These are phyloP conservation scores for Sarcodon aspratus DNA, from an alignment of 768 basidiomycete species.

Conservation along the genomic window DNA sequence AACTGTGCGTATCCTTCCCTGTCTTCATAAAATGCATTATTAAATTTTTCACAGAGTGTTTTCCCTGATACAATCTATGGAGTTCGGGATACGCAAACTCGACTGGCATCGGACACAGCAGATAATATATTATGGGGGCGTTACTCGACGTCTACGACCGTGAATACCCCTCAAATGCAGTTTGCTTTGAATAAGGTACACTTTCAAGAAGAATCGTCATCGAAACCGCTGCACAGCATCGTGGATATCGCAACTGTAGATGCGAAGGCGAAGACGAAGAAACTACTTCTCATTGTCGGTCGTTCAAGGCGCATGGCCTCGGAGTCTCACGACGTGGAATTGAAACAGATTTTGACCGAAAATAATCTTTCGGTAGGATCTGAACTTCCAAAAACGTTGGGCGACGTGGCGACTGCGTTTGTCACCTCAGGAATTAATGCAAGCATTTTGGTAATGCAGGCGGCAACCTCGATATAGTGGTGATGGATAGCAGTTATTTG, in stretches of 20 bases:
- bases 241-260: slow-evolving; percentile 27
- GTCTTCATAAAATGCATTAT: not conserved
- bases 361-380: slow-evolving; percentile 31
- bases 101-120: slow-evolving; percentile 69
- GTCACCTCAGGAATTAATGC: slow-evolving; percentile 39
- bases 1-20: slow-evolving; percentile 17
- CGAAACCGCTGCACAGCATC: slow-evolving; percentile 45
- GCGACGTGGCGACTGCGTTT: slow-evolving; percentile 64
- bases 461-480: slow-evolving; percentile 10
- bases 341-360: slow-evolving; percentile 34
- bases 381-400: slow-evolving; percentile 60
- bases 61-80: slow-evolving; percentile 69
- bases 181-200: slow-evolving; percentile 49
- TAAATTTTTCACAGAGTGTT: slow-evolving; percentile 24
- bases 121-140: slow-evolving; percentile 72
- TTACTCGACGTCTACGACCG: slow-evolving; percentile 27
- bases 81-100: slow-evolving; percentile 46
- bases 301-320: slow-evolving; percentile 63
- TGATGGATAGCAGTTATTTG: too few species aligned
- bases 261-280: slow-evolving; percentile 18
- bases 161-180: slow-evolving; percentile 10
- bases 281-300: slow-evolving; percentile 56
- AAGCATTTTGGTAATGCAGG: slow-evolving; percentile 48
- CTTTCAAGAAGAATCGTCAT: slow-evolving; percentile 41
- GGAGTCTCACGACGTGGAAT: slow-evolving; percentile 47